Conservation (phyloP, 148 eudicot species). For the Dysphania ambrosioides region DNA sequence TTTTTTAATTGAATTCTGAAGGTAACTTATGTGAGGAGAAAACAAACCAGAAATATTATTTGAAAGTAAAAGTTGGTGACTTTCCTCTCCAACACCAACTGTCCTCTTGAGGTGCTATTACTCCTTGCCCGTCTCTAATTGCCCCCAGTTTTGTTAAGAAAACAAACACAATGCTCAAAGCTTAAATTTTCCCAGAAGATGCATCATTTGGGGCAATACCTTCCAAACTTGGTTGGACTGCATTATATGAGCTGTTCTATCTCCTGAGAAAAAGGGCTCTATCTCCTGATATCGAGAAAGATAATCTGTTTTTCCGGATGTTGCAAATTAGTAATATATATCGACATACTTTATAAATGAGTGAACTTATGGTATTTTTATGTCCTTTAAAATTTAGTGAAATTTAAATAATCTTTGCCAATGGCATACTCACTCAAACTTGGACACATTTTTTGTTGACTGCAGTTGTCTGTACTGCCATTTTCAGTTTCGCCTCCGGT, state of each 20-base stretch:
- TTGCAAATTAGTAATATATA: neutral
- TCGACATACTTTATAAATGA: conserved; percentile 3
- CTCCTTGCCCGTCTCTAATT: conserved; percentile 13
- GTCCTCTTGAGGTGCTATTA: conserved; percentile 29
- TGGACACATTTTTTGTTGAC: conserved; percentile 29
- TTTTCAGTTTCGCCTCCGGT: conserved; percentile 33
- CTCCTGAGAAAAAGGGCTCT: conserved; percentile 5
- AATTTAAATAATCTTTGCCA: conserved; percentile 1
- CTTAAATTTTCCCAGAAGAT: conserved; percentile 15
- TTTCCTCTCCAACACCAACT: conserved; percentile 34
- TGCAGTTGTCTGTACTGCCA: conserved; percentile 23
- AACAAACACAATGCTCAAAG: conserved; percentile 24
- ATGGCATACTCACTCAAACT: conserved; percentile 30
- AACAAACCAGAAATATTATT: neutral
- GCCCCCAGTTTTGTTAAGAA: conserved; percentile 24
- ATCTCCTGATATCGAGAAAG: neutral
- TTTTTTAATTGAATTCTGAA: neutral
- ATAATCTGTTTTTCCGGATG: neutral
- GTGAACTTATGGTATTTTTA: neutral
- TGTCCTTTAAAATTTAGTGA: neutral
- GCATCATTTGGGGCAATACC: conserved; percentile 4
- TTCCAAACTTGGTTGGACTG: conserved; percentile 24
- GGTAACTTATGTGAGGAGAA: conserved; percentile 22
- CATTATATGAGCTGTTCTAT: neutral
- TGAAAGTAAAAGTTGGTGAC: conserved; percentile 39